phyloP scores from a whole-genome alignment of 78 protist genomes.

The Reticulomyxa filosa region DNA sequence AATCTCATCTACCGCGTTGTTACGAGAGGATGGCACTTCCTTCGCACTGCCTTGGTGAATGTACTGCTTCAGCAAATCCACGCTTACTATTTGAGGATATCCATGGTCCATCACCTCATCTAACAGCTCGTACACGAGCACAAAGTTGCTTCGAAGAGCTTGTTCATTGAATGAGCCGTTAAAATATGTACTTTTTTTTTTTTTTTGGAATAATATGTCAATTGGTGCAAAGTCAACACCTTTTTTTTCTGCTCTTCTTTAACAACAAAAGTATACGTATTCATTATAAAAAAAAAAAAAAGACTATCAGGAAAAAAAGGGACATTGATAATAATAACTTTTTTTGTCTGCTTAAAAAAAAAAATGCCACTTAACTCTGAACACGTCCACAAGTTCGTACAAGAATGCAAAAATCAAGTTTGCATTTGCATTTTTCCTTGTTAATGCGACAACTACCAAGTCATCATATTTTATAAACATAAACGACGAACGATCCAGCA shows the following conservation, averaged over 20 bases:
- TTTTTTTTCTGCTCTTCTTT: no score
- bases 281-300: no score
- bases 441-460: constrained; percentile 48
- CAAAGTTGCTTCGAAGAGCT: constrained; percentile 71
- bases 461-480: constrained; percentile 39
- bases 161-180: constrained; percentile 39
- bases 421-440: constrained; percentile 58
- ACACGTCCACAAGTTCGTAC: constrained; percentile 33
- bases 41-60: no score
- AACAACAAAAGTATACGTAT: neutral
- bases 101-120: constrained; percentile 98
- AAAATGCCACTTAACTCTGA: constrained; percentile 9
- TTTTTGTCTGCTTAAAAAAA: no score
- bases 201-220: no score
- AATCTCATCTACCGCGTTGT: no score
- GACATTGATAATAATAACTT: no score
- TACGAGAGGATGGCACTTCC: neutral
- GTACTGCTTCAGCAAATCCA: no score
- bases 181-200: constrained; percentile 53
- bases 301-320: no score
- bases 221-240: no score
- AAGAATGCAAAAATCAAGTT: constrained; percentile 58
- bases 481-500: constrained; percentile 46
- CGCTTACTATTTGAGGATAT: constrained; percentile 32
- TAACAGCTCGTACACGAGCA: constrained; percentile 82